Percentiles rank a stretch among this genome's conserved stretches.
phyloP scores from a whole-genome alignment of 2,329 filamentous ascomycete species.

The Stachybotrys elegans region DNA sequence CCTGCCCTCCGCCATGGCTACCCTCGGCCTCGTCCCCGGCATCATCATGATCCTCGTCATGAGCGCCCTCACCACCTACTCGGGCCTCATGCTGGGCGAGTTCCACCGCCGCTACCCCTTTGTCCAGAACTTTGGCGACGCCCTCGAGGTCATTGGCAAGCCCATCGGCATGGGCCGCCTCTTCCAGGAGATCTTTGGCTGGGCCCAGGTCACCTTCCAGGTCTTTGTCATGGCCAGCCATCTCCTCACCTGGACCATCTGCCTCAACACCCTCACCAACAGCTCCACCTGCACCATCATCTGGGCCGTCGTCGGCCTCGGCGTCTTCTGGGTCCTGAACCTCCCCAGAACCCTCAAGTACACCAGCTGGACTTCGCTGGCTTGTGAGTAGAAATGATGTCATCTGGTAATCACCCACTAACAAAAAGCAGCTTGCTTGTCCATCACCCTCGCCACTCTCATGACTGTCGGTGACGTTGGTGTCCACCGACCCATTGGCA shows the following conservation, averaged over 20 bases:
- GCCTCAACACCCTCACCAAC: slow-evolving; percentile 58
- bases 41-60: slow-evolving; percentile 64
- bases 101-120: slow-evolving; percentile 68
- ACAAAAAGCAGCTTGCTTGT: slow-evolving; percentile 41
- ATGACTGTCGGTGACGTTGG: slow-evolving; percentile 60
- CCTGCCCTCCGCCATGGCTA: slow-evolving; percentile 69
- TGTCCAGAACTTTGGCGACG: slow-evolving; percentile 62
- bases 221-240: slow-evolving; percentile 67
- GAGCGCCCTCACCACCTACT: slow-evolving; percentile 63
- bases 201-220: slow-evolving; percentile 55
- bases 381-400: no score
- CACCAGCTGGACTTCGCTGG: slow-evolving; percentile 57
- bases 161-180: slow-evolving; percentile 42
- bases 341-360: slow-evolving; percentile 59
- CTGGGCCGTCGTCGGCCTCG: slow-evolving; percentile 55
- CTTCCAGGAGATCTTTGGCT: slow-evolving; percentile 55
- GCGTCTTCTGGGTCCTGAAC: slow-evolving; percentile 53
- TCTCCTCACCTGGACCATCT: slow-evolving; percentile 62
- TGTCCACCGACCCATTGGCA: slow-evolving; percentile 33
- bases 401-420: not conserved
- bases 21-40: slow-evolving; percentile 68
- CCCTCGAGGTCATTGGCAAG: slow-evolving; percentile 50
- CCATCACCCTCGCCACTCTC: slow-evolving; percentile 57
- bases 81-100: slow-evolving; percentile 51
- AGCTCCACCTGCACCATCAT: slow-evolving; percentile 59